Evolutionary conservation across 352 stramenopile genomes (phyloP), one percentile per base, ranked within the genome.

Genomic region (Pilasporangium apinafurcum): DNA sequence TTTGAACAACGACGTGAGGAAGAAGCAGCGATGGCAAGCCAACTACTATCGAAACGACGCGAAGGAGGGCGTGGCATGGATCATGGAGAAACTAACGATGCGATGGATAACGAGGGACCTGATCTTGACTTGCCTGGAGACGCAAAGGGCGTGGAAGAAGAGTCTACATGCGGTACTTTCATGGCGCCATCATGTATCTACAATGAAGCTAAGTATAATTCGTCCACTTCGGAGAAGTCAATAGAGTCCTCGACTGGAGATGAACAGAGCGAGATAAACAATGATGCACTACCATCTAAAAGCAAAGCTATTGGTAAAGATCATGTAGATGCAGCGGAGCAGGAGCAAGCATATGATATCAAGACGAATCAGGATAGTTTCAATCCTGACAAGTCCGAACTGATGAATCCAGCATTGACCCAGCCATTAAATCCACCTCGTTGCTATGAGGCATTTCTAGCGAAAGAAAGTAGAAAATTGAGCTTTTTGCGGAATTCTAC

Each of bases 1-100:
- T 86, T 89, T 21, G 68, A 85, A 53, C 59, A 84, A 35, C 62
- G 68, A 2, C 65, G 61, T 26, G 69, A 69, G 9, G 62, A 63
- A 13, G 65, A 76, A 46, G 57, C 60, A 24, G 47, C 64, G 13
- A 22, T 62, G 10, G 40, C 51, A 1, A 35, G 59, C 20, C 29
- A 56, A 10, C 44, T 70, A 12, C 58, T 79, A 2, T 35, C 48
- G 2, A 56, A 50, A 26, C 56, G 50, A 25, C 46, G 52, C n/a
- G 44, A 58, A 7, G 12, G 37, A 50, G 18, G 13, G 1, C 14
- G 2, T 10, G n/a, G n/a, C n/a, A n/a, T n/a, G n/a, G n/a, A n/a
- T n/a, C n/a, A n/a, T n/a, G n/a, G n/a, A n/a, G n/a, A n/a, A n/a
- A n/a, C n/a, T n/a, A n/a, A n/a, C n/a, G n/a, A n/a, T n/a, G n/a